A percentile compares a stretch with the other conserved stretches of the same genome.
Conservation (phyloP, 306 rosid species). For the Lathyrus oleraceus region DNA sequence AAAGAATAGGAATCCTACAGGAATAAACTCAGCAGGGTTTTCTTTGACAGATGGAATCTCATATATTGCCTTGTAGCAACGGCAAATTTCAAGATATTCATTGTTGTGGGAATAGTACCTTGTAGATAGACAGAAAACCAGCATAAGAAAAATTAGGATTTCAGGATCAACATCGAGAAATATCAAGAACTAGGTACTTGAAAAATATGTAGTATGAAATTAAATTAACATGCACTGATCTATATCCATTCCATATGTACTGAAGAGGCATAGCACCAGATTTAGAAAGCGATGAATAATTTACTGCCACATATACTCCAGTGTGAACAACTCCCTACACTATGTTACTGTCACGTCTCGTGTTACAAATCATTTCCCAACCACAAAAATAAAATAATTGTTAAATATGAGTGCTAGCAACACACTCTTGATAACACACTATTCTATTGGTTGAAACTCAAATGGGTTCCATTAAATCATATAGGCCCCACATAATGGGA, state of each 20-base stretch:
- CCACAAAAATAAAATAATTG: background rate
- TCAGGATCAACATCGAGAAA: background rate
- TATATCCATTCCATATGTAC: background rate
- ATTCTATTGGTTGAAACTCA: no score
- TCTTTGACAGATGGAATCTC: constrained; percentile 85
- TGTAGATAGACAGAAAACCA: constrained; percentile 24
- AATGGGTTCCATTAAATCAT: no score
- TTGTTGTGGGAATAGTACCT: constrained; percentile 80
- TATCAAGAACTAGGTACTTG: background rate
- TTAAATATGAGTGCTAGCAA: no score
- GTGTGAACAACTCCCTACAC: background rate
- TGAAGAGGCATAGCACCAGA: background rate
- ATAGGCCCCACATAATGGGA: no score
- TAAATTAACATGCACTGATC: constrained; percentile 7
- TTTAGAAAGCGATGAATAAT: constrained; percentile 2
- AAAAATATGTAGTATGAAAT: constrained; percentile 1
- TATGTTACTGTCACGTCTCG: background rate
- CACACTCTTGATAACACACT: no score
- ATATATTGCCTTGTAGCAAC: constrained; percentile 81
- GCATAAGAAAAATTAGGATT: constrained; percentile 12
- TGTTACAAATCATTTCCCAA: constrained; percentile 8
- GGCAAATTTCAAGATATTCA: constrained; percentile 90
- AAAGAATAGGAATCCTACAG: constrained; percentile 46
- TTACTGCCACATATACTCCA: background rate
- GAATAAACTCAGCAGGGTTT: constrained; percentile 65